phyloP scores from a whole-genome alignment of 257 asterid species.

The Thymus quinquecostatus region DNA sequence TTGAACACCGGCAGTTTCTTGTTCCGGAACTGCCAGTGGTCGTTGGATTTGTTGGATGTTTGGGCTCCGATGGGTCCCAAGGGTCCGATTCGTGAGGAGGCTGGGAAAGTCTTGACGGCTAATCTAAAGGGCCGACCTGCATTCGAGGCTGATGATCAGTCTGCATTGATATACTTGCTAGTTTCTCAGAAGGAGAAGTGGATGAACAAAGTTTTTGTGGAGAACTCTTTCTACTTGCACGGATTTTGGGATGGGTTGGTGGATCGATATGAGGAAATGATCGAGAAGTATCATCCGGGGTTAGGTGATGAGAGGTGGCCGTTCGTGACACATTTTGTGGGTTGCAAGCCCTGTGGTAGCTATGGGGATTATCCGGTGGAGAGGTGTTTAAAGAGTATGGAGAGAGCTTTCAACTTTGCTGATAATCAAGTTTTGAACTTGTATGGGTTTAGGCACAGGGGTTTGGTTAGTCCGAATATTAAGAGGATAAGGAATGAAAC shows the following conservation, averaged over 20 bases:
- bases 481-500: slow-evolving; percentile 89
- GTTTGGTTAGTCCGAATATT: slow-evolving; percentile 87
- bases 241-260: slow-evolving; percentile 97
- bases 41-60: slow-evolving; percentile 87
- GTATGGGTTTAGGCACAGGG: slow-evolving; percentile 93
- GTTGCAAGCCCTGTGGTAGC: slow-evolving; percentile 96
- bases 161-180: slow-evolving; percentile 83
- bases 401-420: slow-evolving; percentile 92
- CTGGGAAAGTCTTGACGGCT: slow-evolving; percentile 83
- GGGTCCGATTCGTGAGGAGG: slow-evolving; percentile 84
- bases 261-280: slow-evolving; percentile 90
- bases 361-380: slow-evolving; percentile 90
- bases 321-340: slow-evolving; percentile 93
- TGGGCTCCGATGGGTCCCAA: slow-evolving; percentile 98
- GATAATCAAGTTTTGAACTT: slow-evolving; percentile 84
- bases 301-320: slow-evolving; percentile 99
- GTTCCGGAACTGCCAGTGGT: slow-evolving; percentile 88
- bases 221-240: slow-evolving; percentile 79
- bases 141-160: slow-evolving; percentile 96
- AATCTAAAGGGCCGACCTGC: slow-evolving; percentile 87
- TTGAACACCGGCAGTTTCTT: slow-evolving; percentile 89
- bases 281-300: slow-evolving; percentile 86
- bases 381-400: slow-evolving; percentile 91
- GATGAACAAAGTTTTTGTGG: slow-evolving; percentile 82
- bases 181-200: slow-evolving; percentile 61